phyloP scores from a whole-genome alignment of 1,284 basidiomycete genomes.

The Meira nashicola region DNA sequence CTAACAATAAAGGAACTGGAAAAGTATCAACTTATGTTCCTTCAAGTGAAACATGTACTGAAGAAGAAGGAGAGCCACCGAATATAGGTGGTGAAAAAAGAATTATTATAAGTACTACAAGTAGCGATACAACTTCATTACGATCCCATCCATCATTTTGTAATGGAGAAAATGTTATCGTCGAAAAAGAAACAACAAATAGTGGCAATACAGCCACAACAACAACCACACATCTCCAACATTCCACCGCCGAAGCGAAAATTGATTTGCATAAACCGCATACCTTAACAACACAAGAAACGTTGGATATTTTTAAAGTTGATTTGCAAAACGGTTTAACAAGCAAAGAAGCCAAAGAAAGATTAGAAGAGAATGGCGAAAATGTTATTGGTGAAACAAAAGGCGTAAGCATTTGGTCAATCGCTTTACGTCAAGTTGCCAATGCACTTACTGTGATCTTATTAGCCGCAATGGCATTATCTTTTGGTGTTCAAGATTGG shows the following conservation, averaged over 20 bases:
- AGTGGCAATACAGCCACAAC: background rate
- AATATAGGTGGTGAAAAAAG: too few relatives aligned
- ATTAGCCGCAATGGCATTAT: constrained; percentile 21
- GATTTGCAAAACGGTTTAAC: constrained; percentile 28
- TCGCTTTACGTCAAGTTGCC: constrained; percentile 43
- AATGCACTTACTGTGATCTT: constrained; percentile 42
- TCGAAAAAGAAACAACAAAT: background rate
- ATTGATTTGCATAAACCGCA: constrained; percentile 43
- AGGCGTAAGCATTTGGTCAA: constrained; percentile 33
- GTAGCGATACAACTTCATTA: background rate
- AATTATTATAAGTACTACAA: background rate
- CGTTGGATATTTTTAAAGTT: constrained; percentile 26
- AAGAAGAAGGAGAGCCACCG: too few relatives aligned
- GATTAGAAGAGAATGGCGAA: constrained; percentile 25
- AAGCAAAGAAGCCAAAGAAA: constrained; percentile 22
- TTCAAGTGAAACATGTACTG: too few relatives aligned
- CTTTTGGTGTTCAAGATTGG: constrained; percentile 26
- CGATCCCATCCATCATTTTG: background rate
- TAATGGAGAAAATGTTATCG: background rate
- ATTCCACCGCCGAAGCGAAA: constrained; percentile 31
- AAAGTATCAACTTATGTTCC: too few relatives aligned
- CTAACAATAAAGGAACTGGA: too few relatives aligned
- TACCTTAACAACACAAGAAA: constrained; percentile 30
- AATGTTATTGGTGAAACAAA: constrained; percentile 39
- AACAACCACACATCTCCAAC: constrained; percentile 6